Evolutionary conservation across 73 alveolate species (phyloP).

Genomic region (Durusdinium trenchii): DNA sequence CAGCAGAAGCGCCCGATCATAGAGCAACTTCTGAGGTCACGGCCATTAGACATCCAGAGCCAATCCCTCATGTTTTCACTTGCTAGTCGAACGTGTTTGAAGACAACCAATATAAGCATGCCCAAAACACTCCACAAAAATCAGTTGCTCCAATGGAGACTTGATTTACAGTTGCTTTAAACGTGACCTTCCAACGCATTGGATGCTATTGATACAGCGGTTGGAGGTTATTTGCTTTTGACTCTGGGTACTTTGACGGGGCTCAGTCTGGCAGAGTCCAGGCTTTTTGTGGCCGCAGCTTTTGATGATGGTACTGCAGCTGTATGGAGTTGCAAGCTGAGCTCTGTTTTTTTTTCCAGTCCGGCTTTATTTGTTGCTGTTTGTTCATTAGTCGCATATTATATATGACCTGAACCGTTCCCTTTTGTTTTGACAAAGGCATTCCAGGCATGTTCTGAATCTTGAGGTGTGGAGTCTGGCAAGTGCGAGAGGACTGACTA

Average conservation of each 20-base stretch:
- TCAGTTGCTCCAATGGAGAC: background rate
- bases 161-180: background rate
- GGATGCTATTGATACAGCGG: background rate
- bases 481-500: constrained; percentile 21
- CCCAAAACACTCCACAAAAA: background rate
- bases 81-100: too few relatives aligned
- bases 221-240: too few relatives aligned
- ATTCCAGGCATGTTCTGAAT: background rate
- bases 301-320: constrained; percentile 81
- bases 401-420: background rate
- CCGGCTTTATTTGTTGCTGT: background rate
- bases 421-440: background rate
- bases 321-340: constrained; percentile 38
- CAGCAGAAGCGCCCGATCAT: too few relatives aligned
- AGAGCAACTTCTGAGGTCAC: too few relatives aligned
- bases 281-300: constrained; percentile 88
- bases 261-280: background rate
- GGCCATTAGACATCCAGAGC: constrained; percentile 80
- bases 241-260: background rate
- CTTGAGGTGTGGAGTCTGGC: constrained; percentile 75
- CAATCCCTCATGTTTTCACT: constrained; percentile 16
- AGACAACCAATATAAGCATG: background rate
- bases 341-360: background rate
- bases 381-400: background rate
- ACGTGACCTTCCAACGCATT: background rate